These are phyloP conservation scores for Trichosporon sp. DNA, from an alignment of 1,284 basidiomycete species.

Conservation along the genomic window DNA sequence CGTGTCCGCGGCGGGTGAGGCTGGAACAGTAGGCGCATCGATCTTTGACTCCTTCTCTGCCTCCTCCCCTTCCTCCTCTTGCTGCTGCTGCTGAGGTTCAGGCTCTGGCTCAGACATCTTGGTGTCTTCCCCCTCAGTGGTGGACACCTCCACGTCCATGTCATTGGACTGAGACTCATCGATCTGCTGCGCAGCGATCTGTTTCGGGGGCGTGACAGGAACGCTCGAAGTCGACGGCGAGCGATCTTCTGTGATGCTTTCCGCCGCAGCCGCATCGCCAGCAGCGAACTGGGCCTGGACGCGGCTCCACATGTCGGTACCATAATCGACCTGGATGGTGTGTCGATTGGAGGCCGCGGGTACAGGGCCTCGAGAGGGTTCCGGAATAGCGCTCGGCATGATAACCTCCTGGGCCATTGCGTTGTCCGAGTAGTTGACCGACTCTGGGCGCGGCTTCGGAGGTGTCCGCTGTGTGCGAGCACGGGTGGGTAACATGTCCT, in stretches of 20 bases:
- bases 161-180: conserved; percentile 13
- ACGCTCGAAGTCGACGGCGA: background rate
- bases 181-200: conserved; percentile 4
- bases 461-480: background rate
- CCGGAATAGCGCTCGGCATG: background rate
- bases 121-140: background rate
- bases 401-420: background rate
- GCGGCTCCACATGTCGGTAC: conserved; percentile 40
- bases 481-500: background rate
- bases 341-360: conserved; percentile 54
- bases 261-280: background rate
- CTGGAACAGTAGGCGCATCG: conserved; percentile 8
- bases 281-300: conserved; percentile 9
- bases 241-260: background rate
- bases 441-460: background rate
- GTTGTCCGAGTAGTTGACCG: background rate
- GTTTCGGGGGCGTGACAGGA: background rate
- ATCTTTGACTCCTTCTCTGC: conserved; percentile 21
- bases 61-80: too few relatives aligned
- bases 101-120: background rate
- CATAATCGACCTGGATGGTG: conserved; percentile 89
- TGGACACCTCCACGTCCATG: conserved; percentile 18
- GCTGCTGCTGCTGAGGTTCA: too few relatives aligned
- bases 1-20: background rate
- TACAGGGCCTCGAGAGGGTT: background rate